Conservation (phyloP, 805 yeast species). For the Citeromyces nyonsensis region DNA sequence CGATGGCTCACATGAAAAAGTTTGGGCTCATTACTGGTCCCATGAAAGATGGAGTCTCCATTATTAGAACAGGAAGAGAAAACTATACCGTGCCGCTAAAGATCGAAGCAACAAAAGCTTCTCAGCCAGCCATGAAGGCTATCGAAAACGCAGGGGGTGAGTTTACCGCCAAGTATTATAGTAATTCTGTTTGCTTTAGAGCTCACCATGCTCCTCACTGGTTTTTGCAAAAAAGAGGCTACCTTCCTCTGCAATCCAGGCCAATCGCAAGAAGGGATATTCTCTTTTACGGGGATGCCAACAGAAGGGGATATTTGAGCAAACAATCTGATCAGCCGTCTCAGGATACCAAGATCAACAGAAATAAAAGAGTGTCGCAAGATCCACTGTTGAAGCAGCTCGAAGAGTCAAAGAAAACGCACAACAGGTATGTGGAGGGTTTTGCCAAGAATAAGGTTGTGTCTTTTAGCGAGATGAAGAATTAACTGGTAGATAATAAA, state of each 20-base stretch:
- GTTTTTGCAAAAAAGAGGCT: slow-evolving; percentile 54
- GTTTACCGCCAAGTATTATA: slow-evolving; percentile 59
- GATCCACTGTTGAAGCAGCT: too few relatives aligned
- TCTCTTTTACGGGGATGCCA: slow-evolving; percentile 56
- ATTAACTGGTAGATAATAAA: too few relatives aligned
- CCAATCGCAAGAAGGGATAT: slow-evolving; percentile 77
- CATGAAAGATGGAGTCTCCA: slow-evolving; percentile 65
- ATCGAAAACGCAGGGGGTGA: slow-evolving; percentile 65
- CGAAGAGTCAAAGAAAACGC: too few relatives aligned
- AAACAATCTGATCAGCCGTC: too few relatives aligned
- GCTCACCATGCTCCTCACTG: slow-evolving; percentile 68
- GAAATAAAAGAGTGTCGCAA: too few relatives aligned
- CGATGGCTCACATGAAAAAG: slow-evolving; percentile 63
- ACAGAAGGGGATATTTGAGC: slow-evolving; percentile 61
- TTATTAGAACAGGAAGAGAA: slow-evolving; percentile 51
- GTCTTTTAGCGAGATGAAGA: too few relatives aligned
- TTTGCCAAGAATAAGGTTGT: too few relatives aligned
- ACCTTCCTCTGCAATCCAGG: slow-evolving; percentile 71
- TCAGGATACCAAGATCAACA: too few relatives aligned
- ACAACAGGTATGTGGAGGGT: too few relatives aligned
- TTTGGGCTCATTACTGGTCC: slow-evolving; percentile 60
- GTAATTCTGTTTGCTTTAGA: slow-evolving; percentile 47
- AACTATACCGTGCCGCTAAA: slow-evolving; percentile 42
- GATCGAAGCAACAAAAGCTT: slow-evolving; percentile 75
- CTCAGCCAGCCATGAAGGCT: slow-evolving; percentile 53